These are phyloP conservation scores for Boletus subcaerulescens DNA, from an alignment of 768 basidiomycete genomes.

Conservation along the genomic window DNA sequence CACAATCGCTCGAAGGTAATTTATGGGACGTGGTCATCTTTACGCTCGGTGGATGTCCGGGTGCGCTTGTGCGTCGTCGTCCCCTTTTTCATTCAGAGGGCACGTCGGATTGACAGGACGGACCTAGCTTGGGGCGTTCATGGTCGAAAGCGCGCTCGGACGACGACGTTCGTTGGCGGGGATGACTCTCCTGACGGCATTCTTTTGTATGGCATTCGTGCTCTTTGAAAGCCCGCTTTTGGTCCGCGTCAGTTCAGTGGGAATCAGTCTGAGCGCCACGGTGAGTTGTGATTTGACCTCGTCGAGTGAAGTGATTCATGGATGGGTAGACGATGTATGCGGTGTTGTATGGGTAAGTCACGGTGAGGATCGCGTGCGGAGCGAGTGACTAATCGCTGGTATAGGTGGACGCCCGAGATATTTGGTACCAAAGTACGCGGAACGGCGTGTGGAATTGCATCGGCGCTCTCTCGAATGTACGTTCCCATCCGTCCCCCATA, in stretches of 20 bases:
- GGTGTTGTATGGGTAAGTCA: slow-evolving; percentile 63
- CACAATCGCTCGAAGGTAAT: slow-evolving; percentile 55
- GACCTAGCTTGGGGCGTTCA: slow-evolving; percentile 74
- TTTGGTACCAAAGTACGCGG: slow-evolving; percentile 85
- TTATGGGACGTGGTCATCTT: slow-evolving; percentile 88
- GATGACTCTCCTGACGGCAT: slow-evolving; percentile 72
- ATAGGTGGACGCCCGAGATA: slow-evolving; percentile 79
- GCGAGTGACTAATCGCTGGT: background rate
- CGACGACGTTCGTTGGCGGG: slow-evolving; percentile 69
- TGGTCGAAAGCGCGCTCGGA: slow-evolving; percentile 70
- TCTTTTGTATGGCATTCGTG: slow-evolving; percentile 71
- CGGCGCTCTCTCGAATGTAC: slow-evolving; percentile 80
- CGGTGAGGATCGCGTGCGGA: no score
- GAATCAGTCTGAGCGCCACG: slow-evolving; percentile 74
- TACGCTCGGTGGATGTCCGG: slow-evolving; percentile 81
- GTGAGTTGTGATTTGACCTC: slow-evolving; percentile 14
- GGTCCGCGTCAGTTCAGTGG: slow-evolving; percentile 67
- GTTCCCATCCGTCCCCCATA: slow-evolving; percentile 16
- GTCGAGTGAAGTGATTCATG: background rate
- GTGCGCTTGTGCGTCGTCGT: slow-evolving; percentile 64
- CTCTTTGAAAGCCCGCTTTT: slow-evolving; percentile 54
- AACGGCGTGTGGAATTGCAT: slow-evolving; percentile 85
- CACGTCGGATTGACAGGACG: background rate
- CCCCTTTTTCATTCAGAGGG: background rate
- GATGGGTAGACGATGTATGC: slow-evolving; percentile 72